phyloP scores from a whole-genome alignment of 805 yeast species.

The Suhomyces sp. region DNA sequence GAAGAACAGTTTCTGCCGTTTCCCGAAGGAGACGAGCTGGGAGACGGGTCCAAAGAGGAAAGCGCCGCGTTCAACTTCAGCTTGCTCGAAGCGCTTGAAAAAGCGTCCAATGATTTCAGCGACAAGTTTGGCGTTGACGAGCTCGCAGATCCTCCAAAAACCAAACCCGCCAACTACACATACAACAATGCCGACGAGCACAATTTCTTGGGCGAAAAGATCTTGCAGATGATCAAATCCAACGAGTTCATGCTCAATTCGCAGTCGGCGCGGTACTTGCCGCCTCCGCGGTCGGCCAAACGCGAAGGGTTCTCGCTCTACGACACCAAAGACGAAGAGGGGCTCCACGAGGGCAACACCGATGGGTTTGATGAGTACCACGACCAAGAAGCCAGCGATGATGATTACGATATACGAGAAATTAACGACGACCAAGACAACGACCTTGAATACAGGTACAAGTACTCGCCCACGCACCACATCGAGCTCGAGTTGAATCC shows the following conservation, averaged over 20 bases:
- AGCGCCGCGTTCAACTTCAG: constrained; percentile 26
- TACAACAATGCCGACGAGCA: background rate
- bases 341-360: constrained; percentile 34
- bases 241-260: constrained; percentile 12
- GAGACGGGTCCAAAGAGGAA: constrained; percentile 5
- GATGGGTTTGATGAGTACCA: constrained; percentile 11
- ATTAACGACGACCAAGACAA: constrained; percentile 15
- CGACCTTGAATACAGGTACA: constrained; percentile 24
- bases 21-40: constrained; percentile 19
- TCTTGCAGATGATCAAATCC: constrained; percentile 20
- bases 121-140: constrained; percentile 9
- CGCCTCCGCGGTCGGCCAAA: background rate
- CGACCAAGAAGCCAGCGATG: constrained; percentile 16
- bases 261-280: background rate
- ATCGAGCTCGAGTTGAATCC: constrained; percentile 41
- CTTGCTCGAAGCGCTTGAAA: constrained; percentile 29
- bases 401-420: constrained; percentile 40
- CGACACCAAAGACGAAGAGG: constrained; percentile 40
- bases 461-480: constrained; percentile 35
- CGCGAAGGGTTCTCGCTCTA: constrained; percentile 30
- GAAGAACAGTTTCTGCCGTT: constrained; percentile 29
- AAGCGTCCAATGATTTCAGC: constrained; percentile 20
- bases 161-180: background rate
- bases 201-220: constrained; percentile 23
- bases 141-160: background rate